Percentiles rank a stretch among this genome's conserved stretches.
These are phyloP conservation scores for Rhodosporidiobolus sp. DNA, from an alignment of 768 basidiomycete species.

Conservation along the genomic window DNA sequence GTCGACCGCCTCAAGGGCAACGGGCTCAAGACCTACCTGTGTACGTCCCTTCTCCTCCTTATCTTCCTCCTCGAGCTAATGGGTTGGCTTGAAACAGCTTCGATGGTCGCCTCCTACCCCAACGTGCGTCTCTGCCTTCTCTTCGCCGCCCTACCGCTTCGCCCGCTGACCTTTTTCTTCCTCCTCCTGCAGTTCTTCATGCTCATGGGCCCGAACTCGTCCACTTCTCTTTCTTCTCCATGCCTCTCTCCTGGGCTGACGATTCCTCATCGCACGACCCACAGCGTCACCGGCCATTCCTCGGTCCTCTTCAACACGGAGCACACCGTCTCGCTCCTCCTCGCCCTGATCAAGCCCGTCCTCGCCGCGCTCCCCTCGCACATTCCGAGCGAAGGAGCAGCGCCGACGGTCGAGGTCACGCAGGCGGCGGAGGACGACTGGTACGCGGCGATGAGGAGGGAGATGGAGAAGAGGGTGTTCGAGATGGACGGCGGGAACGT, in stretches of 20 bases:
- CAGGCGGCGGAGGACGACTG: slow-evolving; percentile 32
- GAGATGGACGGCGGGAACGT: slow-evolving; percentile 16
- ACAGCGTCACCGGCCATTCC: slow-evolving; percentile 37
- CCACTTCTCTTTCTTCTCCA: slow-evolving; percentile 34
- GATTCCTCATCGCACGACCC: background rate
- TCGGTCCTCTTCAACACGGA: slow-evolving; percentile 38
- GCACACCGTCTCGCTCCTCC: slow-evolving; percentile 25
- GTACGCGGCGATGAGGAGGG: slow-evolving; percentile 21
- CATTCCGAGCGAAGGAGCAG: background rate
- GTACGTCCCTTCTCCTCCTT: background rate
- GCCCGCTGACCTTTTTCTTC: no score
- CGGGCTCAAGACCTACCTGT: slow-evolving; percentile 20
- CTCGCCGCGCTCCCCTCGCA: slow-evolving; percentile 1
- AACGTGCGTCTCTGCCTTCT: no score
- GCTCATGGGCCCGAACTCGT: slow-evolving; percentile 11
- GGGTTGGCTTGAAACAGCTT: no score
- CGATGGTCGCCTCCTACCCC: slow-evolving; percentile 24
- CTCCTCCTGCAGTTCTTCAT: no score
- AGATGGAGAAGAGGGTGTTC: slow-evolving; percentile 29
- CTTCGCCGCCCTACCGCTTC: no score
- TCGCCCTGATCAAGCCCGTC: slow-evolving; percentile 37
- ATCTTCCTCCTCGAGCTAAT: background rate
- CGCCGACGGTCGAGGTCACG: slow-evolving; percentile 38
- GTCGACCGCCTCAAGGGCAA: slow-evolving; percentile 35
- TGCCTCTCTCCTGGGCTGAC: background rate